These are phyloP conservation scores for Coleophoma cylindrospora DNA, from an alignment of 2,329 filamentous ascomycete genomes.

Conservation along the genomic window DNA sequence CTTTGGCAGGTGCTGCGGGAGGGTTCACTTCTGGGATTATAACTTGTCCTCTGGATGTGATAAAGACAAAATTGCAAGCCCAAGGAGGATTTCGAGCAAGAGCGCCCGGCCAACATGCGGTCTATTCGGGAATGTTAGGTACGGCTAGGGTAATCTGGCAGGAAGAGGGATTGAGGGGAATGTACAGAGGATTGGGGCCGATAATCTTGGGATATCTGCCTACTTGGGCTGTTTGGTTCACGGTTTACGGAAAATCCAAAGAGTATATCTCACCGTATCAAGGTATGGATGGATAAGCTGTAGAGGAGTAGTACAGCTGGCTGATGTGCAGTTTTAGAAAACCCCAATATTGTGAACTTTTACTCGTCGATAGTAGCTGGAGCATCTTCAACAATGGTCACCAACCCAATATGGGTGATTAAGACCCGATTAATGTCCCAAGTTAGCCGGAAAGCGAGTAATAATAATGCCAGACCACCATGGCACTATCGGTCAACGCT, in stretches of 20 bases:
- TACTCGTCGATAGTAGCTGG: slow-evolving; percentile 90
- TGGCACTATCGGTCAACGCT: slow-evolving; percentile 91
- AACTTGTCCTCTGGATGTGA: slow-evolving; percentile 95
- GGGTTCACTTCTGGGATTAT: slow-evolving; percentile 92
- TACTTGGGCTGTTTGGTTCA: slow-evolving; percentile 98
- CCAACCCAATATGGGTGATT: slow-evolving; percentile 99
- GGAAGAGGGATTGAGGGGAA: slow-evolving; percentile 81
- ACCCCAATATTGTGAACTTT: slow-evolving; percentile 73
- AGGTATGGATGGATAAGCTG: slow-evolving; percentile 37
- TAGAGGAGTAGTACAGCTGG: too few species aligned
- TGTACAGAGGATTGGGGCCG: slow-evolving; percentile 90
- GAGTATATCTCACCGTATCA: slow-evolving; percentile 63
- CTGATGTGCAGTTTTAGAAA: slow-evolving; percentile 44
- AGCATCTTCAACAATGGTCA: slow-evolving; percentile 86
- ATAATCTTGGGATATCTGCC: slow-evolving; percentile 95
- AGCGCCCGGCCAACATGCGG: slow-evolving; percentile 34
- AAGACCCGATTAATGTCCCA: slow-evolving; percentile 98
- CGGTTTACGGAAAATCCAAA: slow-evolving; percentile 89
- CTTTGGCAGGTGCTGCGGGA: slow-evolving; percentile 79
- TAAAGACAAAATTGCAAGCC: slow-evolving; percentile 96
- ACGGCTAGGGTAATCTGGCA: slow-evolving; percentile 81
- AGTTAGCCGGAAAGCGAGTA: slow-evolving; percentile 52
- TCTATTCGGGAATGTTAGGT: slow-evolving; percentile 84
- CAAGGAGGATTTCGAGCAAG: slow-evolving; percentile 70
- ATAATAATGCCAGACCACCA: slow-evolving; percentile 54